Evolutionary conservation across 768 basidiomycete genomes (phyloP), one percentile per base, ranked within the genome.

Genomic region (Hericium rajendrae): DNA sequence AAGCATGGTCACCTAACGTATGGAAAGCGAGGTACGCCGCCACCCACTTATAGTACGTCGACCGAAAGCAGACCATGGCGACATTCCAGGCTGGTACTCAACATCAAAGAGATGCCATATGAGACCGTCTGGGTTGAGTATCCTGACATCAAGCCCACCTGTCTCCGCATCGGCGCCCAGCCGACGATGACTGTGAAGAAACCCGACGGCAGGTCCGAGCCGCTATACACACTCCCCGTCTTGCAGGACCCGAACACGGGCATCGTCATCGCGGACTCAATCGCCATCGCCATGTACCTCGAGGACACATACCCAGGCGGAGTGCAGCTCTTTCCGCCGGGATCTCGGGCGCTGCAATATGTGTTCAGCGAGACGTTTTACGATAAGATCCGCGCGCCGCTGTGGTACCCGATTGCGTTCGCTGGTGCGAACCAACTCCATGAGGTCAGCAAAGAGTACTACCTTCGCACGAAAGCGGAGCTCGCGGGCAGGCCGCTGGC

Each of bases 1-100:
- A 55, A n/a, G 55, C 63, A 51, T 66, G 60, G 58, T 64, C 61
- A 9, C 64, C 65, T 18, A 66, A 62, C 32, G 56, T 56, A 40
- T 62, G 57, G 59, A 64, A 59, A 54, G 51, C 65, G 6, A 50
- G 65, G 63, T 65, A 38, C 15, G 28, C 16, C 0, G 11, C 13
- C 13, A 13, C 38, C 46, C 26, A 11, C n/a, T 49, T 38, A 43
- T 11, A 10, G 4, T 26, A 8, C 20, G 3, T 15, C n/a, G 10
- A 16, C 12, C 22, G 26, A 16, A 10, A 50, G 13, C 24, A 18
- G 38, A 55, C 18, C 22, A 38, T 15, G n/a, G 24, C 24, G 16
- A 26, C 15, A 15, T n/a, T 24, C 15, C 20, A 55, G 54, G 40
- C 26, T 55, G n/a, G 40, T 38, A 4, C 22, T 55, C 18, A 55